Evolutionary conservation across 768 basidiomycete species (phyloP), one percentile per base, ranked within the genome.

Genomic region (Trametopsis cervina): DNA sequence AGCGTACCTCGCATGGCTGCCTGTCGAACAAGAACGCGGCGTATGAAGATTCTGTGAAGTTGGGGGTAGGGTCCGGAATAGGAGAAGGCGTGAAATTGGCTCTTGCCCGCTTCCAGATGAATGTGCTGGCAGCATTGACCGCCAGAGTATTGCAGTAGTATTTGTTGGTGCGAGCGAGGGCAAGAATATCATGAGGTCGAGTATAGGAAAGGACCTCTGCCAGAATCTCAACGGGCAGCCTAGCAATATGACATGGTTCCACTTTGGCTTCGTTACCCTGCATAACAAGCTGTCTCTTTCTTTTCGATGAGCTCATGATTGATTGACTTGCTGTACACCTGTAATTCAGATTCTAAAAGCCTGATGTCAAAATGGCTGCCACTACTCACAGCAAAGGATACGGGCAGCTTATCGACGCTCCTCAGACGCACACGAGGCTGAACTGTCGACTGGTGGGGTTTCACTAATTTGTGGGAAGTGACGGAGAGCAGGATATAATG

Each of bases 1-100:
- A n/a, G 57, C 69, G 37, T 48, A 83, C 80, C 59, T 75, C 74
- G 54, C 85, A 88, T 2, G 51, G 15, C 0, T 82, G 81, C 0
- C 61, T 61, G 54, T 78, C 77, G 49, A 83, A 87, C 20, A 86
- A 51, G 46, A 85, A 76, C 0, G 82, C 76, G n/a, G 79, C 81
- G 59, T 80, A 84, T 0, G 75, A 66, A 0, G 77, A 57, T 56
- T 88, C 85, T 4, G 69, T 74, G 58, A 76, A 76, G 0, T 56
- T 65, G 12, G 56, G 66, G 15, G 47, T 64, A 2, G 73, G 76
- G 4, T 71, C 68, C 0, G 75, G 78, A 9, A 78, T 62, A 4
- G 68, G 57, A 1, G 6, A 15, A 0, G 68, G 68, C 5, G 41
- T 17, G 52, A 61, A 71, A 4, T 62, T 53, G 22, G 66, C 52